These are phyloP conservation scores for Corynascus novoguineensis DNA, from an alignment of 495 filamentous ascomycete genomes.

Conservation along the genomic window DNA sequence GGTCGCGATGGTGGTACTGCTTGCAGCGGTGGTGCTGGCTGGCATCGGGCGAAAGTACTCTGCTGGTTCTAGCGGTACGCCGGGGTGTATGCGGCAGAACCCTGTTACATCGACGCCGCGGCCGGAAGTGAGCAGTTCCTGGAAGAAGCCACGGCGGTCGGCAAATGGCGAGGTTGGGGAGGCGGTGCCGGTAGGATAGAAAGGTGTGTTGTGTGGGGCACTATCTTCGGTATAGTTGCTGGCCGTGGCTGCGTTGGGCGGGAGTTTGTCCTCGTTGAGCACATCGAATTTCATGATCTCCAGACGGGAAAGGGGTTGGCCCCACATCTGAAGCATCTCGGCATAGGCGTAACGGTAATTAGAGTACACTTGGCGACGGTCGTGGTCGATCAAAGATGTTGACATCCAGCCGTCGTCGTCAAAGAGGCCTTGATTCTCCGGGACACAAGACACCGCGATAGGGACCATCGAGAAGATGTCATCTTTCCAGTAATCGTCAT, in stretches of 20 bases:
- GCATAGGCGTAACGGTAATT: slow-evolving; percentile 78
- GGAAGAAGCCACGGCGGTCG: slow-evolving; percentile 42
- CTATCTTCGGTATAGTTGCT: slow-evolving; percentile 31
- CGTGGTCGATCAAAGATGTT: slow-evolving; percentile 63
- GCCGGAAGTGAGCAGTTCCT: slow-evolving; percentile 34
- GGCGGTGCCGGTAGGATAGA: slow-evolving; percentile 24
- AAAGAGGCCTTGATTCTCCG: slow-evolving; percentile 73
- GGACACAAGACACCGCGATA: slow-evolving; percentile 53
- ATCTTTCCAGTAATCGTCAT: slow-evolving; percentile 41
- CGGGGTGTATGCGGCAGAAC: slow-evolving; percentile 51
- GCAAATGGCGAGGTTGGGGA: slow-evolving; percentile 43
- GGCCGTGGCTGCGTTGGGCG: slow-evolving; percentile 18
- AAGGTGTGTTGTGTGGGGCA: slow-evolving; percentile 20
- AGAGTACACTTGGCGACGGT: slow-evolving; percentile 53
- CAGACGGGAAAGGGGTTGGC: slow-evolving; percentile 63
- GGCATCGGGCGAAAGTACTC: slow-evolving; percentile 29
- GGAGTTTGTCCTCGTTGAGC: slow-evolving; percentile 40
- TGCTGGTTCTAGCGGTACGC: slow-evolving; percentile 48
- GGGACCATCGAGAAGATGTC: slow-evolving; percentile 39
- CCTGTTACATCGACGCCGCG: slow-evolving; percentile 55
- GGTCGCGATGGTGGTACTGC: neutral
- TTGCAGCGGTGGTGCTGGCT: neutral
- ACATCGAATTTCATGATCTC: slow-evolving; percentile 83
- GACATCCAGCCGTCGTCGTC: slow-evolving; percentile 68
- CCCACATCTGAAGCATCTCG: slow-evolving; percentile 75